Evolutionary conservation across 2,329 filamentous ascomycete species (phyloP).

Genomic region (Ilyonectria sp.): DNA sequence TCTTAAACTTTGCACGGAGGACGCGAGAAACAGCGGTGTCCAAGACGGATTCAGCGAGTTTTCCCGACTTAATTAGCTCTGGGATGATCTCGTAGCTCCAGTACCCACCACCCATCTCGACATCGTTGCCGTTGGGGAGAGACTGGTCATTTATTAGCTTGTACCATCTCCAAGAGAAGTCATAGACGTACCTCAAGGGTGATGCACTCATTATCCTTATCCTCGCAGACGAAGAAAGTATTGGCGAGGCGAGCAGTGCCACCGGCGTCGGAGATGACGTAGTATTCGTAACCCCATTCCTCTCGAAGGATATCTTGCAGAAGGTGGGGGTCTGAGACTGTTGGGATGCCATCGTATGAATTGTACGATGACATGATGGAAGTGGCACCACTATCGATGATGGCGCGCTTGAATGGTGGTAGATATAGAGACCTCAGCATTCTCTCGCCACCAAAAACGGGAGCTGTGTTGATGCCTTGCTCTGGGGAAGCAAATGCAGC

Average conservation of each 20-base stretch:
- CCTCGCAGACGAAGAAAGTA: constrained; percentile 75
- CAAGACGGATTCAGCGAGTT: constrained; percentile 71
- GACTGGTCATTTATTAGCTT: constrained; percentile 54
- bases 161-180: too few species aligned
- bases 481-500: constrained; percentile 78
- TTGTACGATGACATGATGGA: constrained; percentile 83
- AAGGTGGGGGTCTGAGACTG: constrained; percentile 75
- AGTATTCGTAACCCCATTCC: constrained; percentile 83
- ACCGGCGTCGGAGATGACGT: constrained; percentile 75
- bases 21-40: constrained; percentile 77
- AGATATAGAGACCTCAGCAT: constrained; percentile 70
- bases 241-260: constrained; percentile 78
- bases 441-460: constrained; percentile 67
- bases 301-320: constrained; percentile 78
- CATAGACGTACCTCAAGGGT: constrained; percentile 65
- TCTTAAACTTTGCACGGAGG: constrained; percentile 77
- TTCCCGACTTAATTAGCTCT: constrained; percentile 73
- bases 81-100: constrained; percentile 80
- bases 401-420: constrained; percentile 77
- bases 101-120: constrained; percentile 84
- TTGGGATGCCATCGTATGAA: constrained; percentile 80
- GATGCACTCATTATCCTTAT: constrained; percentile 74
- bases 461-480: constrained; percentile 79
- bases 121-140: constrained; percentile 78
- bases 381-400: constrained; percentile 78